Evolutionary conservation across 2,329 filamentous ascomycete species (phyloP), one percentile per base, ranked within the genome.

Genomic region (Aspergillus fischeri): DNA sequence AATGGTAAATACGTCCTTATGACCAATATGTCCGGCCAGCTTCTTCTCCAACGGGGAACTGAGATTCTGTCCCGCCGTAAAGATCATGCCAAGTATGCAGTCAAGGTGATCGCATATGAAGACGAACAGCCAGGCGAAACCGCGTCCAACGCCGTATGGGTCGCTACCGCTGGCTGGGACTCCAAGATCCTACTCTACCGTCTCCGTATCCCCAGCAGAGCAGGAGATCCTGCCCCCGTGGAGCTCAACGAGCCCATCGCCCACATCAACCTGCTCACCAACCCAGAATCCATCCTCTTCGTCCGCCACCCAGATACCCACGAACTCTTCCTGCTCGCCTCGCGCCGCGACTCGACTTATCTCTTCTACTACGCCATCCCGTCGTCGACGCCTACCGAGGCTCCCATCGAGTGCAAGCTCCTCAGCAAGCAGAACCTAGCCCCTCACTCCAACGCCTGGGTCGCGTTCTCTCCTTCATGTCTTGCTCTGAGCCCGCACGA

Each of bases 121-220:
- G 63, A 71, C 3, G 64, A 65, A 11, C 24, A 47, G 44, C 21
- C 24, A 24, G 55, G 27, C 38, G 32, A n/a, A 58, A 25, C 64
- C 5, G 14, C 64, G 21, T 55, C 53, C 14, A 57, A 57, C 17
- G 59, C 25, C 7, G 42, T 70, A 55, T 77, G 77, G 69, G 62
- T 85, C 54, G 83, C 83, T 4, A 86, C 81, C 11, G 84, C 83
- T 3, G 84, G 83, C 24, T 87, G 84, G 84, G 84, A 87, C 65
- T 73, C 78, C 28, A 84, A 80, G 61, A 70, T 86, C 35, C 68
- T 79, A 52, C 64, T 87, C 47, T 86, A 86, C 68, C 63, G 66
- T 41, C 49, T 71, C 17, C 41, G 51, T 21, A 60, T 65, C 28
- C 55, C 59, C 0, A 49, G 35, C 20, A 56, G 52, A 5, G 58